phyloP scores from a whole-genome alignment of 2,329 filamentous ascomycete genomes.

The Leptodontidium sp. region DNA sequence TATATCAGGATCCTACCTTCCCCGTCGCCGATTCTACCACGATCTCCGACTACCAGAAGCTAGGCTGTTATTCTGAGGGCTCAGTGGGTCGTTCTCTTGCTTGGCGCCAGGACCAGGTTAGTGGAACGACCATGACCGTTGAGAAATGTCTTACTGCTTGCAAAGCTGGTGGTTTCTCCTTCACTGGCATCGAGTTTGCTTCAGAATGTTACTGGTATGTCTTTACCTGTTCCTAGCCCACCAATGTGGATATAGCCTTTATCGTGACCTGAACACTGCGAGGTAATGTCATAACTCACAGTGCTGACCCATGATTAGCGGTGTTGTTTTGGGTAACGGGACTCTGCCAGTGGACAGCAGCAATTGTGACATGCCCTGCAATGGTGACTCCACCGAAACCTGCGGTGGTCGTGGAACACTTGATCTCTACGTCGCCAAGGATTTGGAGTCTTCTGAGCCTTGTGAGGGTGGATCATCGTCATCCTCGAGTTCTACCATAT shows the following conservation, averaged over 20 bases:
- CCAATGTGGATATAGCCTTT: neutral
- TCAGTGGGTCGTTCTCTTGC: conserved; percentile 40
- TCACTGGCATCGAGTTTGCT: conserved; percentile 51
- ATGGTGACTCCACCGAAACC: conserved; percentile 45
- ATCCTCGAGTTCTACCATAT: conserved; percentile 38
- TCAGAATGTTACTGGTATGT: conserved; percentile 50
- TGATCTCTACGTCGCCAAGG: conserved; percentile 54
- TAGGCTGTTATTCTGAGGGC: conserved; percentile 54
- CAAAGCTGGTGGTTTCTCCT: conserved; percentile 48
- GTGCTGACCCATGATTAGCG: conserved; percentile 35
- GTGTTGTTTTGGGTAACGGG: conserved; percentile 47
- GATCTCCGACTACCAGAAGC: conserved; percentile 43
- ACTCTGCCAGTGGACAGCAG: conserved; percentile 36
- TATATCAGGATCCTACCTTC: conserved; percentile 49
- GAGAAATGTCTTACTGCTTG: conserved; percentile 50
- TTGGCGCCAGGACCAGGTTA: conserved; percentile 47
- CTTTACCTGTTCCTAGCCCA: neutral
- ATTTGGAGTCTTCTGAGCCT: conserved; percentile 59
- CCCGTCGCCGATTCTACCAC: conserved; percentile 40
- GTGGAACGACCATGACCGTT: conserved; percentile 45
- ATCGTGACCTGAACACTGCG: too few species aligned
- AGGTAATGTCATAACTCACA: neutral
- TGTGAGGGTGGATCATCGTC: conserved; percentile 47
- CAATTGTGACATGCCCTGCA: conserved; percentile 48
- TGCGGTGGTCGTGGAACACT: conserved; percentile 49